phyloP scores from a whole-genome alignment of 345 rosid genomes.

The Eucalyptus coolabah region DNA sequence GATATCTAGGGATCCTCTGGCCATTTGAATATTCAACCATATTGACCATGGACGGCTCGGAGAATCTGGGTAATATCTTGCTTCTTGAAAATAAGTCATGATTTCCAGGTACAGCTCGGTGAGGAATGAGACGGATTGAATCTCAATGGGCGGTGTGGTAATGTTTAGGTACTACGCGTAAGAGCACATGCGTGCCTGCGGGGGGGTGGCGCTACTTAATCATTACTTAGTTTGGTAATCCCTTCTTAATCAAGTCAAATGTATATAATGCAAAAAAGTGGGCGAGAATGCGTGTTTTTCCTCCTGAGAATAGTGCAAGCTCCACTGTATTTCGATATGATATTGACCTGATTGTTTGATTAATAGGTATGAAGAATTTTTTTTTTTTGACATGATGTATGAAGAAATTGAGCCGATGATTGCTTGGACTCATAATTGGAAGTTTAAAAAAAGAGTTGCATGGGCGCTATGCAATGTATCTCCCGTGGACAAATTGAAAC shows the following conservation, averaged over 20 bases:
- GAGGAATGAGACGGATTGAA: neutral
- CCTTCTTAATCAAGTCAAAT: neutral
- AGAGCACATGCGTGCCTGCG: neutral
- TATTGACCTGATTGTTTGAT: neutral
- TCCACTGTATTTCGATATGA: neutral
- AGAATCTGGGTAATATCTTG: neutral
- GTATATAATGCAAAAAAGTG: neutral
- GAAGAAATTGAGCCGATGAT: neutral
- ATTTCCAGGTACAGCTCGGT: neutral
- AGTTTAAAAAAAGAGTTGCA: neutral
- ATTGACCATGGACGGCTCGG: neutral
- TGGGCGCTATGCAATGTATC: neutral
- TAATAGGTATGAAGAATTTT: neutral
- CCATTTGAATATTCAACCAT: neutral
- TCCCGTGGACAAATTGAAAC: neutral
- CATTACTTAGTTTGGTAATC: neutral
- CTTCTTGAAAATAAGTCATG: neutral
- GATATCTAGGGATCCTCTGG: slow-evolving; percentile 50
- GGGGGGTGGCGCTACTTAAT: neutral
- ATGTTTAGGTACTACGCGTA: neutral
- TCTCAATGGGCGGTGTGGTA: neutral
- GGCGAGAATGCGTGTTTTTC: neutral
- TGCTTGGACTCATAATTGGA: neutral
- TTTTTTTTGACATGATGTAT: too few species aligned
- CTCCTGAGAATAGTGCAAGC: neutral